These are phyloP conservation scores for Solanum medicagineum DNA, from an alignment of 257 asterid species.

Conservation along the genomic window DNA sequence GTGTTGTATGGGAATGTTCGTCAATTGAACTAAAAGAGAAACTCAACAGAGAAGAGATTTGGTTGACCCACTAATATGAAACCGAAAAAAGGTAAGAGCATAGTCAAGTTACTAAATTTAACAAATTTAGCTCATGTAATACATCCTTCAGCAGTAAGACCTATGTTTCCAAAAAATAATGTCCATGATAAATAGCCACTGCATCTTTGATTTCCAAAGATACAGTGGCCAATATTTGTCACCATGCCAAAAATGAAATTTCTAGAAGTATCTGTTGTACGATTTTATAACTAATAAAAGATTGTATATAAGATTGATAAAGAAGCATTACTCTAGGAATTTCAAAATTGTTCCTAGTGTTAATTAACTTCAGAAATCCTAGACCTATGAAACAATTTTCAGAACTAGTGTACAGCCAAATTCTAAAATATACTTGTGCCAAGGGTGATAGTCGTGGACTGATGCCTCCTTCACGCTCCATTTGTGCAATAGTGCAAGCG, in stretches of 20 bases:
- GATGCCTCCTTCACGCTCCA: slow-evolving; percentile 98
- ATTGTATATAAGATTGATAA: neutral
- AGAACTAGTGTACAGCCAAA: neutral
- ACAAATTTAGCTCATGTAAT: neutral
- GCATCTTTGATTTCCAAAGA: neutral
- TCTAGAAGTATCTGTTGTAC: neutral
- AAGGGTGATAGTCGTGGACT: slow-evolving; percentile 91
- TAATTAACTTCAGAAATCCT: neutral
- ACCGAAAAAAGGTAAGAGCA: neutral
- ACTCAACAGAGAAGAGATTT: neutral
- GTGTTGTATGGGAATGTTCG: neutral
- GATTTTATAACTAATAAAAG: neutral
- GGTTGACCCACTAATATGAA: neutral
- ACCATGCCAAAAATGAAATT: neutral
- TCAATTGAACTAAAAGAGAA: neutral
- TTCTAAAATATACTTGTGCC: slow-evolving; percentile 57
- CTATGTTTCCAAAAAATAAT: neutral
- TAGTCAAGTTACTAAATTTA: neutral
- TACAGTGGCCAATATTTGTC: neutral
- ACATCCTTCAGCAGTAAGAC: neutral
- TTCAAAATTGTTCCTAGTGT: neutral
- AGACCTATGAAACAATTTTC: neutral
- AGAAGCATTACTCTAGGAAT: neutral
- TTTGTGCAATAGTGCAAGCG: slow-evolving; percentile 88
- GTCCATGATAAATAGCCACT: neutral